These are phyloP conservation scores for Penicillium decumbens DNA, from an alignment of 2,329 filamentous ascomycete genomes.

Conservation along the genomic window DNA sequence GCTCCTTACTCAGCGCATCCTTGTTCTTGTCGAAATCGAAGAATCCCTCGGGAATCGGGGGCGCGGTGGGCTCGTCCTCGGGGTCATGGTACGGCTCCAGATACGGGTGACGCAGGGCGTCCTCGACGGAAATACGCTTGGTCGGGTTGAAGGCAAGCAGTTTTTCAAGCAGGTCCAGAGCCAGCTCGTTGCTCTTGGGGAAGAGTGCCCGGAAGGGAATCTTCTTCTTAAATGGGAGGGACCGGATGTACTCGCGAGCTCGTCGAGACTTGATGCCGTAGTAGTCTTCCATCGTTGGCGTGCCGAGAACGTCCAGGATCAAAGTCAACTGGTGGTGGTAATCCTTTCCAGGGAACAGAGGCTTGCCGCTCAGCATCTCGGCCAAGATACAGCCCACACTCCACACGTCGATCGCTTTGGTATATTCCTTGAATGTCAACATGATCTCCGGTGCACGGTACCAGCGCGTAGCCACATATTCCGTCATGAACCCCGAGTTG, in stretches of 20 bases:
- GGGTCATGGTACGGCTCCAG: conserved; percentile 98
- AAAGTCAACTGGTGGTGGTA: conserved; percentile 98
- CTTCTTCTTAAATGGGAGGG: conserved; percentile 99
- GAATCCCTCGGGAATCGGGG: conserved; percentile 96
- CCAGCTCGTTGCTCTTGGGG: conserved; percentile 97
- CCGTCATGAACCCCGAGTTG: conserved; percentile 99
- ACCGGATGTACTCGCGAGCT: conserved; percentile 95
- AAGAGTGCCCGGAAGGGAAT: conserved; percentile 96
- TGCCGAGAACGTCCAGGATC: conserved; percentile 94
- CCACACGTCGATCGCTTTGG: conserved; percentile 99
- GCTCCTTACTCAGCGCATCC: conserved; percentile 96
- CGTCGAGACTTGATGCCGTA: conserved; percentile 99
- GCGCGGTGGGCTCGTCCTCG: conserved; percentile 93
- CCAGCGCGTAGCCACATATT: conserved; percentile 99
- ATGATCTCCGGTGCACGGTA: conserved; percentile 99
- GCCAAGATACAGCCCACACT: conserved; percentile 96
- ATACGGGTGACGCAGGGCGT: conserved; percentile 95
- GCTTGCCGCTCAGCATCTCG: conserved; percentile 98
- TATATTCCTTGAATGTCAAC: conserved; percentile 99
- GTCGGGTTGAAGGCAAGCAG: conserved; percentile 96
- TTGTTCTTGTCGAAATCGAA: conserved; percentile 99
- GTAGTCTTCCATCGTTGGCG: conserved; percentile 99
- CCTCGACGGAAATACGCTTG: conserved; percentile 97
- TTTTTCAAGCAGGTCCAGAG: conserved; percentile 90
- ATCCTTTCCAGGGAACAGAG: conserved; percentile 95